A percentile compares a stretch with the other conserved stretches of the same genome.
phyloP scores from a whole-genome alignment of 352 stramenopile genomes.

The Phytophthora sp. region DNA sequence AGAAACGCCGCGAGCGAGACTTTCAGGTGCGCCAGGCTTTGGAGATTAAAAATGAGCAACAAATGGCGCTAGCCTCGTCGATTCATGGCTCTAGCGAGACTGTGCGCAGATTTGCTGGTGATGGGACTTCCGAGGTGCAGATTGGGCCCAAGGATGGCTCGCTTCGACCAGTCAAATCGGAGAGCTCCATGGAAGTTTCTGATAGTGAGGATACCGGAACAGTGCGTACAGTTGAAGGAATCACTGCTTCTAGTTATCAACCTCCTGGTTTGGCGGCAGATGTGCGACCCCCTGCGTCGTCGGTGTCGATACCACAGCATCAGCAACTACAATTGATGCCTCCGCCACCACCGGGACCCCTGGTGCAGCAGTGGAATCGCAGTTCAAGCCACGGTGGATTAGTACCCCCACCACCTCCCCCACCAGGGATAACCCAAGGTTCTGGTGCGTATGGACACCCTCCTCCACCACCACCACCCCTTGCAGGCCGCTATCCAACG shows the following conservation, averaged over 20 bases:
- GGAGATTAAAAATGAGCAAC: conserved; percentile 48
- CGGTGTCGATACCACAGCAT: conserved; percentile 5
- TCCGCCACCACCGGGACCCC: conserved; percentile 3
- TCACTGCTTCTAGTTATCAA: conserved; percentile 2
- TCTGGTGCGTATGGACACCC: conserved; percentile 28
- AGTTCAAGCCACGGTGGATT: conserved; percentile 11
- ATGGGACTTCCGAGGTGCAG: conserved; percentile 15
- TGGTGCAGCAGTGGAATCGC: conserved; percentile 31
- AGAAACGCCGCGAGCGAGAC: conserved; percentile 78
- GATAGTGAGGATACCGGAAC: conserved; percentile 48
- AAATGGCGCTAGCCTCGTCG: conserved; percentile 15
- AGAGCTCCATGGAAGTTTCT: conserved; percentile 79
- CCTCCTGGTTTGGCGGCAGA: background rate
- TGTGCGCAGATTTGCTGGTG: conserved; percentile 15
- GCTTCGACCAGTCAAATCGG: conserved; percentile 38
- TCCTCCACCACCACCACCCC: conserved; percentile 30
- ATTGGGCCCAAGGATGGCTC: conserved; percentile 30
- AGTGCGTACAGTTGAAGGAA: conserved; percentile 1
- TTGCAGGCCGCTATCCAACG: conserved; percentile 10
- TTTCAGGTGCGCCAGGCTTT: conserved; percentile 71
- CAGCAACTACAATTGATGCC: conserved; percentile 21
- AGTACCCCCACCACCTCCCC: conserved; percentile 24
- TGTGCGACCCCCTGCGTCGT: background rate
- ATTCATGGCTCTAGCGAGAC: conserved; percentile 20
- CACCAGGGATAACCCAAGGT: conserved; percentile 24